Conservation (phyloP, 1,284 basidiomycete genomes). For the Apiotrichum sp. region DNA sequence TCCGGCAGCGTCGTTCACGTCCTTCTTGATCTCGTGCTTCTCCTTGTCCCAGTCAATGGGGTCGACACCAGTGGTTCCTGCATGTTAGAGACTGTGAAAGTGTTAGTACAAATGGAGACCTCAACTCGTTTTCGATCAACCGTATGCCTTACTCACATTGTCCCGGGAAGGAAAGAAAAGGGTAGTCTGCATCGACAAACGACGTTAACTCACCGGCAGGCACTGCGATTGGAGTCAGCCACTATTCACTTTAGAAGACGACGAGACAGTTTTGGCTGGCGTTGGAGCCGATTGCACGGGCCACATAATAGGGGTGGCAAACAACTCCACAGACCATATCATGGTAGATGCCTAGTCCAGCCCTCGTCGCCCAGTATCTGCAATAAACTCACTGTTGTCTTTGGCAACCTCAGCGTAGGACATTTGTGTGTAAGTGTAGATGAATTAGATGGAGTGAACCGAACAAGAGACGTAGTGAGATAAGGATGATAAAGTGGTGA, state of each 20-base stretch:
- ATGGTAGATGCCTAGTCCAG: too few relatives aligned
- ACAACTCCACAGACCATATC: too few relatives aligned
- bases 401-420: slow-evolving; percentile 15
- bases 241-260: background rate
- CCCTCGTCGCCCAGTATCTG: too few relatives aligned
- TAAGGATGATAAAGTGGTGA: background rate
- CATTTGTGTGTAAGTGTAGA: slow-evolving; percentile 11
- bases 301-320: background rate
- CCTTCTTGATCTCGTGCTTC: slow-evolving; percentile 14
- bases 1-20: slow-evolving; percentile 12
- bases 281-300: too few relatives aligned
- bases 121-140: too few relatives aligned
- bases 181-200: slow-evolving; percentile 13
- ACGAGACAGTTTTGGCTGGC: too few relatives aligned
- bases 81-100: slow-evolving; percentile 8
- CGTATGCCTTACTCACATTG: too few relatives aligned
- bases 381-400: slow-evolving; percentile 11
- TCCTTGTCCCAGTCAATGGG: slow-evolving; percentile 25
- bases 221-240: background rate
- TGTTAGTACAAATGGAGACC: background rate
- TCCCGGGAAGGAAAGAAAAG: slow-evolving; percentile 2
- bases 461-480: background rate
- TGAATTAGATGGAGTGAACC: background rate
- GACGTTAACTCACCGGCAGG: background rate
- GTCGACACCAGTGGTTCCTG: slow-evolving; percentile 17